phyloP scores from a whole-genome alignment of 78 protist genomes.

The slime mould (Dictyostelium discoideum) region dicty_2.7 NC_007088.5:4261001-4261500 shows the following conservation, averaged over 20 bases:
- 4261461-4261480: not conserved
- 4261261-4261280: not conserved
- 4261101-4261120: not conserved
- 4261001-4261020: no score
- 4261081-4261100: not conserved
- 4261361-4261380: not conserved
- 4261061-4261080: conserved; percentile 1
- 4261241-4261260: not conserved
- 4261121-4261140: not conserved
- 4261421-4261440: not conserved
- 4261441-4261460: not conserved
- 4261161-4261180: not conserved
- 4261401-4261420: not conserved
- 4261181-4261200: conserved; percentile 9
- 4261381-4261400: not conserved
- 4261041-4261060: not conserved
- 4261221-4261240: not conserved
- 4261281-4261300: not conserved
- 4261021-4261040: not conserved
- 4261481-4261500: not conserved
- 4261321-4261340: not conserved
- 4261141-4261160: not conserved
- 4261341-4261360: not conserved
- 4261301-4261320: not conserved
- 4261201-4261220: conserved; percentile 9